phyloP scores from a whole-genome alignment of 2,329 filamentous ascomycete species.

The Aplosporella prunicola region DNA sequence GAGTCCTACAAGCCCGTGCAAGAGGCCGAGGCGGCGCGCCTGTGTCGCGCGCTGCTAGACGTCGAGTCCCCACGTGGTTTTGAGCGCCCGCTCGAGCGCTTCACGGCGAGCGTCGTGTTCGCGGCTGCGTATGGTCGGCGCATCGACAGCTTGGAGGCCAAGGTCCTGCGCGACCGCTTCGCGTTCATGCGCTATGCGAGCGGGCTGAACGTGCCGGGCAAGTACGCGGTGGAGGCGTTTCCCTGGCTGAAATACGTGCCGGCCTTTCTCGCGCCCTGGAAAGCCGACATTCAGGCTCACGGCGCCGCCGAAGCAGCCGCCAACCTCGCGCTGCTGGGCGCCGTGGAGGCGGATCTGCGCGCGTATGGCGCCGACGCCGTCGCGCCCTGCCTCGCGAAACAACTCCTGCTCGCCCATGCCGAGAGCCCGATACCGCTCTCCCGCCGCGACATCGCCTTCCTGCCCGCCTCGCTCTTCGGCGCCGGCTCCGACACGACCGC shows the following conservation, averaged over 20 bases:
- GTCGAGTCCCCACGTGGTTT: conserved; percentile 28
- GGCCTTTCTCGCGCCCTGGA: conserved; percentile 39
- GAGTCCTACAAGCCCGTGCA: conserved; percentile 40
- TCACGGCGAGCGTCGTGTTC: conserved; percentile 42
- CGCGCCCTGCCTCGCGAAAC: conserved; percentile 36
- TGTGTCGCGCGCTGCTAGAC: conserved; percentile 35
- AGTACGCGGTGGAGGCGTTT: conserved; percentile 39
- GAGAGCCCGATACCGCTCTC: conserved; percentile 22
- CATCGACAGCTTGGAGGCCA: conserved; percentile 38
- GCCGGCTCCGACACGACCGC: conserved; percentile 44
- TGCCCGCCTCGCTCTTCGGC: conserved; percentile 37
- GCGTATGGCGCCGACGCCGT: conserved; percentile 24
- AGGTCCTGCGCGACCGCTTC: conserved; percentile 39
- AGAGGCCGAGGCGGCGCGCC: conserved; percentile 39
- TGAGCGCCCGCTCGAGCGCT: conserved; percentile 39
- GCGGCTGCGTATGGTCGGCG: conserved; percentile 44
- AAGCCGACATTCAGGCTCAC: conserved; percentile 33
- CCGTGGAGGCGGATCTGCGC: conserved; percentile 32
- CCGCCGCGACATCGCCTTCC: conserved; percentile 35
- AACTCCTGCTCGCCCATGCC: conserved; percentile 31
- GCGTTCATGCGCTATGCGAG: conserved; percentile 41
- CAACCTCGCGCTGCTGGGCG: conserved; percentile 33
- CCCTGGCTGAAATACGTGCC: conserved; percentile 38
- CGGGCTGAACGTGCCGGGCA: conserved; percentile 38
- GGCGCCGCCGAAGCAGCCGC: conserved; percentile 30